Conservation (phyloP, 495 filamentous ascomycete genomes). For the Saxophila tyrrhenica region DNA sequence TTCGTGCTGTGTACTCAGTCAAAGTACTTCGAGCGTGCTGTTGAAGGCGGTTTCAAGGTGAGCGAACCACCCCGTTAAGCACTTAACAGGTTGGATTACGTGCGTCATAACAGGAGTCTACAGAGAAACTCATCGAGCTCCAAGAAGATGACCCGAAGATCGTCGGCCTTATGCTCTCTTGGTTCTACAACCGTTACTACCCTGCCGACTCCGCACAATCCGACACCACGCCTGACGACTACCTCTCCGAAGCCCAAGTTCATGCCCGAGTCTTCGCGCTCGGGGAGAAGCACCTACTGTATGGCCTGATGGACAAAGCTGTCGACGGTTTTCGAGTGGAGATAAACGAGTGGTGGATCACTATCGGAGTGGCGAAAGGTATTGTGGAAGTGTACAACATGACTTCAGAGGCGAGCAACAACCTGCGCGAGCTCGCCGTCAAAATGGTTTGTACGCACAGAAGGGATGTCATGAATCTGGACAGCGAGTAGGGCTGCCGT, state of each 20-base stretch:
- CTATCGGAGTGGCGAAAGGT: not conserved
- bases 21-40: not conserved
- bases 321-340: not conserved
- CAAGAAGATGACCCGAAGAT: conserved; percentile 3
- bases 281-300: not conserved
- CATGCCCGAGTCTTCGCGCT: not conserved
- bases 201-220: not conserved
- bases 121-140: not conserved
- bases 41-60: conserved; percentile 1
- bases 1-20: no score
- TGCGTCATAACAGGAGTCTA: not conserved
- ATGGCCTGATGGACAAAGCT: not conserved
- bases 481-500: not conserved
- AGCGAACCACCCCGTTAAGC: not conserved
- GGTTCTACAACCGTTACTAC: conserved; percentile 3
- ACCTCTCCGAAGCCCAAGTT: not conserved
- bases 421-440: not conserved
- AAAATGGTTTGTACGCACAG: not conserved
- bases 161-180: conserved; percentile 1
- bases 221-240: not conserved
- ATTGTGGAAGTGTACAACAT: not conserved
- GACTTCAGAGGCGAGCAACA: not conserved
- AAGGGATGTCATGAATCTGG: not conserved
- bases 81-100: no score
- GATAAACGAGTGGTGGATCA: not conserved